Base-by-base conservation (phyloP, 1,139 yeast genomes). In the Pichia norvegensis region DNA sequence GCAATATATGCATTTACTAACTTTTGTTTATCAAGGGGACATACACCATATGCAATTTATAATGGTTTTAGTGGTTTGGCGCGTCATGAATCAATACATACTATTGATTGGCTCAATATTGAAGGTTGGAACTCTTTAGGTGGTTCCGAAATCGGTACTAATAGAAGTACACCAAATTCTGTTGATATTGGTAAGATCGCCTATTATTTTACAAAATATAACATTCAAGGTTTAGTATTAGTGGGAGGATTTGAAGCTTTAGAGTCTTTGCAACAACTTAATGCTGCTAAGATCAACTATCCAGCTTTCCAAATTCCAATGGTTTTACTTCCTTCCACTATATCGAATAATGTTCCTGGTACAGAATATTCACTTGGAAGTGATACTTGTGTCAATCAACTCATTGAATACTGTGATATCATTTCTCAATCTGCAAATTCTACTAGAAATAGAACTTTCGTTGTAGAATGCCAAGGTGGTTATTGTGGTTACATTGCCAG, bases 381-480 rank as follows among this genome's bases (percentile, higher is more conserved):
- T 21, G 92, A 84, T 62, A 84, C 94, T 13, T 84, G 94, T 69
- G 67, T 84, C 65, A 84, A 84, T 63, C 70, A 85, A 22, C 69
- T 84, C 56, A 83, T 83, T 55, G 78, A 79, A 44, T 84, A 84
- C 66, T 82, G 90, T 67, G 94, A 84, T 61, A 81, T 82, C 22
- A 79, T 84, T 47, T 82, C 83, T 61, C 90, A 81, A 63, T 76
- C 84, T 45, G 94, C 94, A 2, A 78, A 87, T 19, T 83, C 92
- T 13, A 75, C 88, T 8, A 74, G 92, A 70, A 78, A 81, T 63
- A 72, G 92, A 61, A 86, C 80, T 17, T 84, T 84, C 58, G 84
- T 84, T 41, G 82, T 83, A 50, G 92, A 84, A 64, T 90, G 83
- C n/a, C 92, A 84, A 66, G 94, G 94, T 56, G 94, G 94, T 43